Conservation (phyloP, 169 alveolate species). For the Plasmodium inui region DNA sequence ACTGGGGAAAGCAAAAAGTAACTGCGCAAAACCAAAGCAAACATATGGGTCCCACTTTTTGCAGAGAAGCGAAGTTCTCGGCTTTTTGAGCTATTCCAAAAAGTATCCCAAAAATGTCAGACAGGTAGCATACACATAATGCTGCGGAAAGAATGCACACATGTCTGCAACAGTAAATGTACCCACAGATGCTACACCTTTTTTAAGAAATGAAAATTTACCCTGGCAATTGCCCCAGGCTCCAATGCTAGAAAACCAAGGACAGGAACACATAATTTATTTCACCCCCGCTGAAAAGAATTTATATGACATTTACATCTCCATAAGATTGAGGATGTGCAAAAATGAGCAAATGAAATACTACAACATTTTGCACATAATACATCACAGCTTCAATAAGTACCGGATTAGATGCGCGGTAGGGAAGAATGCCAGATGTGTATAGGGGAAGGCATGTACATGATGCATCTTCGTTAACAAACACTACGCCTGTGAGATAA, state of each 20-base stretch:
- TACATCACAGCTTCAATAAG: slow-evolving; percentile 42
- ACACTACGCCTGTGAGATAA: neutral
- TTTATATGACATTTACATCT: slow-evolving; percentile 44
- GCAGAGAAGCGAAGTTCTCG: slow-evolving; percentile 52
- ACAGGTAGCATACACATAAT: neutral
- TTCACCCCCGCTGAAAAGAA: slow-evolving; percentile 49
- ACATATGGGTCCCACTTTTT: slow-evolving; percentile 10
- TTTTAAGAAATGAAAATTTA: slow-evolving; percentile 6
- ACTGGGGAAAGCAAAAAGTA: neutral
- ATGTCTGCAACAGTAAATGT: neutral
- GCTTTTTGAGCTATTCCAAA: slow-evolving; percentile 57
- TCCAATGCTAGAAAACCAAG: slow-evolving; percentile 24
- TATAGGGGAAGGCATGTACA: neutral
- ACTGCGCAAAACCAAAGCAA: neutral
- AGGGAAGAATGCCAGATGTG: neutral
- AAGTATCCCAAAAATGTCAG: slow-evolving; percentile 40
- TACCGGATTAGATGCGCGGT: slow-evolving; percentile 66
- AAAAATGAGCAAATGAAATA: slow-evolving; percentile 33
- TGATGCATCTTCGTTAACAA: neutral
- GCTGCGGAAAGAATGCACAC: neutral
- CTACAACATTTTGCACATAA: slow-evolving; percentile 47
- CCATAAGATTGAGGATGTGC: slow-evolving; percentile 35
- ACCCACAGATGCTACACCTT: neutral
- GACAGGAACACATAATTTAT: slow-evolving; percentile 59
- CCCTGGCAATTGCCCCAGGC: neutral